Conservation (phyloP, 768 basidiomycete species). For the Pholiota conissans region DNA sequence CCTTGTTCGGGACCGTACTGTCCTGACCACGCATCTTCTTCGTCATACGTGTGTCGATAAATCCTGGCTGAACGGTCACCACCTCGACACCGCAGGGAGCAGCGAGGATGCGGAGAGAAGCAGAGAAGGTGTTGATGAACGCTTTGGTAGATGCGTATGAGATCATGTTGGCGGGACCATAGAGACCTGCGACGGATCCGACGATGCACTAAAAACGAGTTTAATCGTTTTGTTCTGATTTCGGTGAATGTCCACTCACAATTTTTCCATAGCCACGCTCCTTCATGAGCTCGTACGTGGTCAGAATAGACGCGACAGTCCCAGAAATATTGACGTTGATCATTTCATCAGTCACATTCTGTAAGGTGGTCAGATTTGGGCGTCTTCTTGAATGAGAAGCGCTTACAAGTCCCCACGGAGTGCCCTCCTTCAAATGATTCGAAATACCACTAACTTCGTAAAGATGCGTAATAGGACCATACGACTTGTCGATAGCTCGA, state of each 20-base stretch:
- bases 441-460: constrained; percentile 30
- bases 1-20: constrained; percentile 17
- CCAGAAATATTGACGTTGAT: constrained; percentile 30
- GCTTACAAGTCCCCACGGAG: constrained; percentile 22
- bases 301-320: constrained; percentile 21
- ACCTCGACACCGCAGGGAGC: constrained; percentile 24
- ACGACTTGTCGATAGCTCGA: constrained; percentile 21
- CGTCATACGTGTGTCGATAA: constrained; percentile 28
- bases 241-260: constrained; percentile 15
- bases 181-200: constrained; percentile 26
- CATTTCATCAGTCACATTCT: constrained; percentile 28
- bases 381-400: neutral
- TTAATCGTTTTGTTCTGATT: neutral
- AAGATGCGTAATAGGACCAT: constrained; percentile 31
- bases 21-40: constrained; percentile 24
- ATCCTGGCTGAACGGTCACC: constrained; percentile 26
- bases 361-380: neutral
- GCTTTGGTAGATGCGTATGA: constrained; percentile 30
- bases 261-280: constrained; percentile 28
- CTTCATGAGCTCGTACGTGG: constrained; percentile 32
- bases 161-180: constrained; percentile 32
- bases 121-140: constrained; percentile 30
- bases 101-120: constrained; percentile 28
- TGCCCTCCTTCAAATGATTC: constrained; percentile 20
- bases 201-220: constrained; percentile 26